Evolutionary conservation across 352 stramenopile genomes (phyloP), one percentile per base, ranked within the genome.

Genomic region (Pythium monospermum): DNA sequence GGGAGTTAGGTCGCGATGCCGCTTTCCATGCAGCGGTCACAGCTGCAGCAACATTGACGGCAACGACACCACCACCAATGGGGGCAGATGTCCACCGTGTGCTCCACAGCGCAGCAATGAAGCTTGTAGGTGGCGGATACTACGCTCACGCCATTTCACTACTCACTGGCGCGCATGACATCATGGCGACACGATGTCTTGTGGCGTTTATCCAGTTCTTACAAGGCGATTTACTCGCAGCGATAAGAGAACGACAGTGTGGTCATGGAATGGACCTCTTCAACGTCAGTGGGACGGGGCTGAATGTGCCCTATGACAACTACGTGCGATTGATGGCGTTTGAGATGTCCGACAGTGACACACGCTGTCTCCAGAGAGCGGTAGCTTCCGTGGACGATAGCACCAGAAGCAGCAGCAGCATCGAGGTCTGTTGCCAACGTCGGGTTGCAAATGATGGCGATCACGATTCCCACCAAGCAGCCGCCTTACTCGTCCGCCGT

Each of bases 41-140:
- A 8, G 41, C 40, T 26, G 45, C 40, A 6, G 26, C n/a, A n/a
- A n/a, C n/a, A n/a, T n/a, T n/a, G n/a, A n/a, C n/a, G n/a, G n/a
- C n/a, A n/a, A n/a, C n/a, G n/a, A n/a, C n/a, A n/a, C n/a, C n/a
- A n/a, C n/a, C n/a, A n/a, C n/a, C n/a, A n/a, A n/a, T n/a, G n/a
- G n/a, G n/a, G n/a, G n/a, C n/a, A n/a, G n/a, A n/a, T 35, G 8
- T 23, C 10, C 25, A 19, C 8, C 37, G 8, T 28, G 33, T 40
- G 1, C 26, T 45, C 48, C 42, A 37, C 12, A 43, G 4, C 16
- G 55, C 33, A 3, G 26, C 12, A 6, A 30, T 43, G 6, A 48
- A 50, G 30, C 22, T 63, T 5, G 5, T 57, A 12, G 41, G 42
- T 19, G n/a, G 33, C 18, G 55, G 55, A 1, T 63, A 63, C 16